Evolutionary conservation across 441 rosid genomes (phyloP).

Genomic region (Erodium texanum): DNA sequence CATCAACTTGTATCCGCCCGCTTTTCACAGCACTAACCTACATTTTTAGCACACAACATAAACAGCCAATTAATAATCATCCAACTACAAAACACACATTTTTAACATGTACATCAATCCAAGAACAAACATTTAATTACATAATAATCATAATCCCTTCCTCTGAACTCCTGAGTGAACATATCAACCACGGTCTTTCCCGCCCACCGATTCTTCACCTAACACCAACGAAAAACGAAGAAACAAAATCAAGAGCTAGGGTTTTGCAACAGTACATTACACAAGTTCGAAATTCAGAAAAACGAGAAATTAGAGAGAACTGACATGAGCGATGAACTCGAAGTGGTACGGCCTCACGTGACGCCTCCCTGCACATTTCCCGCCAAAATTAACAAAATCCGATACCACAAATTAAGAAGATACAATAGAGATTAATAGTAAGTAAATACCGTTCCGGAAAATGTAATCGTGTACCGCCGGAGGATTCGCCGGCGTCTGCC

Average conservation of each 20-base stretch:
- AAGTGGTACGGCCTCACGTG: slow-evolving; percentile 77
- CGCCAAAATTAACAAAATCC: slow-evolving; percentile 19
- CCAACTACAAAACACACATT: not conserved
- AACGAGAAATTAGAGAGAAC: slow-evolving; percentile 13
- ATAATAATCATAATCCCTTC: slow-evolving; percentile 75
- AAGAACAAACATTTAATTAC: slow-evolving; percentile 22
- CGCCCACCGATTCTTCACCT: slow-evolving; percentile 87
- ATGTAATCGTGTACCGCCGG: slow-evolving; percentile 59
- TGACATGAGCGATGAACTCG: slow-evolving; percentile 82
- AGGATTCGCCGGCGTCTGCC: slow-evolving; percentile 58
- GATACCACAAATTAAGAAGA: not conserved
- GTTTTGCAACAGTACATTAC: slow-evolving; percentile 2
- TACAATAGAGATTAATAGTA: not conserved
- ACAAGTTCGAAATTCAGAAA: not conserved
- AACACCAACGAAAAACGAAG: slow-evolving; percentile 3
- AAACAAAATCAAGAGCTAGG: slow-evolving; percentile 5
- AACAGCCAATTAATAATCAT: not conserved
- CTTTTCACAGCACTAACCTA: slow-evolving; percentile 75
- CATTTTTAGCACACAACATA: not conserved
- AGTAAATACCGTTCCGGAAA: slow-evolving; percentile 44
- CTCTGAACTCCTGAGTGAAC: slow-evolving; percentile 77
- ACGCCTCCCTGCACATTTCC: slow-evolving; percentile 56
- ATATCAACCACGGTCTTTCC: slow-evolving; percentile 84
- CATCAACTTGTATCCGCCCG: slow-evolving; percentile 83
- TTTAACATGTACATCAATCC: not conserved